Evolutionary conservation across 2,329 filamentous ascomycete genomes (phyloP).

Genomic region (Cucurbitaria berberidis): DNA sequence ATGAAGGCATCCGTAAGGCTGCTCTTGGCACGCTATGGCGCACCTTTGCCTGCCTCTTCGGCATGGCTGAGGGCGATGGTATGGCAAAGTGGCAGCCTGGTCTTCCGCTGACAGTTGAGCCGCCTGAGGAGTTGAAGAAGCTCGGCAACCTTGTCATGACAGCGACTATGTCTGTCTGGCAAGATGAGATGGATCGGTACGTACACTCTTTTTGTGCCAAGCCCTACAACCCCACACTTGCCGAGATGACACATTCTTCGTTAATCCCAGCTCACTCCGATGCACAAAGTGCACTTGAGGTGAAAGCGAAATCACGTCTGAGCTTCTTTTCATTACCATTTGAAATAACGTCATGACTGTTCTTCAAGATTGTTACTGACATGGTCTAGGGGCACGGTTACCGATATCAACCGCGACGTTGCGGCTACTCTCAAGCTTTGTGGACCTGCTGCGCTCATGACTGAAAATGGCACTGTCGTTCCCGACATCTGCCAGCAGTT

Average conservation of each 20-base stretch:
- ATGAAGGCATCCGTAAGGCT: slow-evolving; percentile 92
- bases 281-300: slow-evolving; percentile 83
- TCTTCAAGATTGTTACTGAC: slow-evolving; percentile 25
- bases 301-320: slow-evolving; percentile 75
- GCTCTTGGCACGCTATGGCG: slow-evolving; percentile 92
- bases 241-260: slow-evolving; percentile 80
- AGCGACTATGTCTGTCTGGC: slow-evolving; percentile 83
- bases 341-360: slow-evolving; percentile 13
- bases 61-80: slow-evolving; percentile 79
- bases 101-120: slow-evolving; percentile 79
- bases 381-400: slow-evolving; percentile 74
- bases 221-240: slow-evolving; percentile 15
- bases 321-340: slow-evolving; percentile 56
- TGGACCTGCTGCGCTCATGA: slow-evolving; percentile 81
- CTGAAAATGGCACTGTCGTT: slow-evolving; percentile 68
- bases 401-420: slow-evolving; percentile 93
- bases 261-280: slow-evolving; percentile 99
- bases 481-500: slow-evolving; percentile 79
- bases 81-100: slow-evolving; percentile 87
- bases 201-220: slow-evolving; percentile 52
- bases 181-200: slow-evolving; percentile 91
- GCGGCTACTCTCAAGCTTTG: slow-evolving; percentile 89
- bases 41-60: slow-evolving; percentile 88
- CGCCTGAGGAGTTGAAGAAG: slow-evolving; percentile 79
- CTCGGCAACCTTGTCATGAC: slow-evolving; percentile 85